These are phyloP conservation scores for Alternaria incomplexa DNA, from an alignment of 2,329 filamentous ascomycete genomes.

Conservation along the genomic window DNA sequence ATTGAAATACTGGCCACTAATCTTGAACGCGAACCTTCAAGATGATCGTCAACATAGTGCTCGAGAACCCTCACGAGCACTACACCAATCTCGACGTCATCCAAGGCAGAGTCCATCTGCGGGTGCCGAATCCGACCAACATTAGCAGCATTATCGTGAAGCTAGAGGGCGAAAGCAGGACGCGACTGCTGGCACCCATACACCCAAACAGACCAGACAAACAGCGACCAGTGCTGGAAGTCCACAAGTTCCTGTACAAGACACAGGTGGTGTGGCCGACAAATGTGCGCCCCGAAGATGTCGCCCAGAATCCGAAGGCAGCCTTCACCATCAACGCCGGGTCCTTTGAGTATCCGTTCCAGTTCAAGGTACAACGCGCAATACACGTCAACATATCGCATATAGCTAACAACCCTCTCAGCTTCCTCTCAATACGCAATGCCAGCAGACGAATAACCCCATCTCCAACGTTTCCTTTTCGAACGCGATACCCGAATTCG, in stretches of 20 bases:
- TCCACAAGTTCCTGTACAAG: slow-evolving; percentile 73
- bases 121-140: slow-evolving; percentile 52
- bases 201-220: slow-evolving; percentile 51
- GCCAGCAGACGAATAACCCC: slow-evolving; percentile 50
- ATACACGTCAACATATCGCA: not conserved
- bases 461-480: slow-evolving; percentile 53
- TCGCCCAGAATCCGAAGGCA: slow-evolving; percentile 45
- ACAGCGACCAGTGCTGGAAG: slow-evolving; percentile 56
- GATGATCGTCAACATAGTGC: slow-evolving; percentile 65
- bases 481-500: slow-evolving; percentile 53
- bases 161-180: slow-evolving; percentile 79
- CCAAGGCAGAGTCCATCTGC: slow-evolving; percentile 61
- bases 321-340: slow-evolving; percentile 70
- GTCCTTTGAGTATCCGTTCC: slow-evolving; percentile 77
- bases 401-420: slow-evolving; percentile 20
- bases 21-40: slow-evolving; percentile 7
- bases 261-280: slow-evolving; percentile 75
- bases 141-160: slow-evolving; percentile 72
- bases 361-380: slow-evolving; percentile 70
- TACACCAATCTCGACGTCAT: slow-evolving; percentile 82
- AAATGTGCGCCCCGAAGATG: slow-evolving; percentile 49
- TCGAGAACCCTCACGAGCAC: slow-evolving; percentile 70
- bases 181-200: slow-evolving; percentile 63
- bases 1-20: not conserved
- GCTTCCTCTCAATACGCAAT: slow-evolving; percentile 74